A percentile compares a stretch with the other conserved stretches of the same genome.
Conservation (phyloP, 768 basidiomycete species). For the Tulasnella sp. region DNA sequence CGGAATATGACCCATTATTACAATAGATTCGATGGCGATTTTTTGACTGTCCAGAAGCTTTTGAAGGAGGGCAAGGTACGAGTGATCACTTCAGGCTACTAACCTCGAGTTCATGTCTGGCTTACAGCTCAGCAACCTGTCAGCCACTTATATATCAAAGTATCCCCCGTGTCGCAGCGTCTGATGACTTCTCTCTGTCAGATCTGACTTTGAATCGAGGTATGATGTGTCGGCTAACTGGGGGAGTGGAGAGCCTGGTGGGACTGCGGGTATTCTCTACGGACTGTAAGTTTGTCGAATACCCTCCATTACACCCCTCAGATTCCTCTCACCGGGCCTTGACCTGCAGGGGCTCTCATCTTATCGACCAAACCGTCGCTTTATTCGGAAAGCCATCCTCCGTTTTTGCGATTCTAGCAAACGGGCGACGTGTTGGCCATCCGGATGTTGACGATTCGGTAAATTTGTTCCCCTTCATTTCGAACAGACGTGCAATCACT, state of each 20-base stretch:
- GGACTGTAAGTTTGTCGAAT: conserved; percentile 2
- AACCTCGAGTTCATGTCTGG: too few relatives aligned
- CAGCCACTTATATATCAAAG: too few relatives aligned
- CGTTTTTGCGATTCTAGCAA: conserved; percentile 3
- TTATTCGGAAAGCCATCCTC: conserved; percentile 11
- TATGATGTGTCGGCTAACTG: conserved; percentile 8
- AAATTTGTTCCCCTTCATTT: not conserved
- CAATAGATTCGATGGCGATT: conserved; percentile 16
- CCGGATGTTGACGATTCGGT: conserved; percentile 15
- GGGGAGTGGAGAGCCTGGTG: not conserved
- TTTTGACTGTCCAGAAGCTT: not conserved
- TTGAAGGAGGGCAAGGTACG: conserved; percentile 1
- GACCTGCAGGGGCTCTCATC: not conserved
- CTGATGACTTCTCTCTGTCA: not conserved
- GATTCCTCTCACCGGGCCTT: not conserved
- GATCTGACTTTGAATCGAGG: not conserved
- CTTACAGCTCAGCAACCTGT: not conserved
- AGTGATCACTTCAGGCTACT: too few relatives aligned
- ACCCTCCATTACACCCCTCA: not conserved
- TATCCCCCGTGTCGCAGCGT: too few relatives aligned
- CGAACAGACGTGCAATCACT: not conserved
- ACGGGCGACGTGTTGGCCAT: not conserved
- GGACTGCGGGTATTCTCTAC: conserved; percentile 1
- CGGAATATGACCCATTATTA: too few relatives aligned
- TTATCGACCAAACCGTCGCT: conserved; percentile 13